phyloP scores from a whole-genome alignment of 345 rosid genomes.

The Excoecaria agallocha region DNA sequence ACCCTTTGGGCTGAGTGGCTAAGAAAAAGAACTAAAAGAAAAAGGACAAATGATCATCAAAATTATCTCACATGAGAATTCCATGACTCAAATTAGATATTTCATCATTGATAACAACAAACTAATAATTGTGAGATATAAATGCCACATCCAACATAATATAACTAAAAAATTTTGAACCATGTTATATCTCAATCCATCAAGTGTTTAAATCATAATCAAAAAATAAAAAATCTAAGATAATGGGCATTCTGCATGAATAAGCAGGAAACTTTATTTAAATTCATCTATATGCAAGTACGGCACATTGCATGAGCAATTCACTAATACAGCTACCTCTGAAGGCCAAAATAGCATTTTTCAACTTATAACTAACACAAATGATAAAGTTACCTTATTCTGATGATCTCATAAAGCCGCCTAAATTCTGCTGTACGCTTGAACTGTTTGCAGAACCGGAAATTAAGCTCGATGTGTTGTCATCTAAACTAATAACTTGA shows the following conservation, averaged over 20 bases:
- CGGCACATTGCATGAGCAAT: not conserved
- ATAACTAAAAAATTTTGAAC: not conserved
- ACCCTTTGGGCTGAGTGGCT: not conserved
- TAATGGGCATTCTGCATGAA: not conserved
- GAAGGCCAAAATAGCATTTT: not conserved
- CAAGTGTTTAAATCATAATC: not conserved
- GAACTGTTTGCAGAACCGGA: too few relatives aligned
- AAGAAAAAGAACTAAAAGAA: too few relatives aligned
- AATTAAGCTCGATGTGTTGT: too few relatives aligned
- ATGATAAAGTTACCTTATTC: conserved; percentile 65
- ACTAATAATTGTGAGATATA: too few relatives aligned
- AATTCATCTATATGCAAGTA: not conserved
- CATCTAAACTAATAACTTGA: too few relatives aligned
- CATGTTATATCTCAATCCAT: not conserved
- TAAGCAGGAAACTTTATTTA: not conserved
- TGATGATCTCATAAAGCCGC: too few relatives aligned
- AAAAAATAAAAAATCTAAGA: not conserved
- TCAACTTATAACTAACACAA: not conserved
- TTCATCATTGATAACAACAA: too few relatives aligned
- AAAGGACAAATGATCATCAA: too few relatives aligned
- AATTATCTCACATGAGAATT: too few relatives aligned
- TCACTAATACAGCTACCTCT: not conserved
- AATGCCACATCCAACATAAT: too few relatives aligned
- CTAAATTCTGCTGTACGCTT: too few relatives aligned
- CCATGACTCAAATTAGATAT: too few relatives aligned